Evolutionary conservation across 1,139 yeast genomes (phyloP).

Genomic region (Scheffersomyces cryptocercus): DNA sequence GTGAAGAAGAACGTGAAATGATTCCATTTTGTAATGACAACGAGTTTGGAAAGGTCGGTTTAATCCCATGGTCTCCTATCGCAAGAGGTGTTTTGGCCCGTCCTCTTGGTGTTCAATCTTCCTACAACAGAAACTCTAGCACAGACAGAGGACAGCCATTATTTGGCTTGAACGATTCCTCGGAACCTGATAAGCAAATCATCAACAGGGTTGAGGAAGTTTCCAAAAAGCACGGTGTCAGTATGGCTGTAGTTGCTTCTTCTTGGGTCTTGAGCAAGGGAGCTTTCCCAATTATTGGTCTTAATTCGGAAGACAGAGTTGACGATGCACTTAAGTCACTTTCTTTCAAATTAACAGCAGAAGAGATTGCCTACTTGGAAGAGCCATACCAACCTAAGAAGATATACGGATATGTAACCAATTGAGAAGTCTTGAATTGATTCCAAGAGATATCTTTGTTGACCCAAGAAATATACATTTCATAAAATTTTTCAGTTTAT

Average conservation of each 20-base stretch:
- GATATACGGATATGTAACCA: background rate
- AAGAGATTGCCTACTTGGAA: slow-evolving; percentile 49
- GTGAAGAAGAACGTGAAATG: slow-evolving; percentile 66
- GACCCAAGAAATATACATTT: too few relatives aligned
- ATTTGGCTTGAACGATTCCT: slow-evolving; percentile 9
- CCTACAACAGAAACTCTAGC: slow-evolving; percentile 17
- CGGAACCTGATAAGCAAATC: slow-evolving; percentile 34
- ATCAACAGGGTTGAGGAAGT: slow-evolving; percentile 55
- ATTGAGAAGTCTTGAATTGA: too few relatives aligned
- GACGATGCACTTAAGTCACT: slow-evolving; percentile 55
- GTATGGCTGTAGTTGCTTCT: slow-evolving; percentile 57
- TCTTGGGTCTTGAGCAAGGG: slow-evolving; percentile 60
- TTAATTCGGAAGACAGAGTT: slow-evolving; percentile 49
- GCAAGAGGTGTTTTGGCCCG: slow-evolving; percentile 50
- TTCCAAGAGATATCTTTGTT: too few relatives aligned
- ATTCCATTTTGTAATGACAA: slow-evolving; percentile 49
- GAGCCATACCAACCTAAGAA: slow-evolving; percentile 38
- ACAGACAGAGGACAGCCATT: slow-evolving; percentile 14
- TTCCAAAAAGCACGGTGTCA: slow-evolving; percentile 41
- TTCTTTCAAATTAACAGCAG: slow-evolving; percentile 41
- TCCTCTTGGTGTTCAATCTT: slow-evolving; percentile 28
- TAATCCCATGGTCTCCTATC: slow-evolving; percentile 55
- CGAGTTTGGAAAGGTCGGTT: slow-evolving; percentile 41
- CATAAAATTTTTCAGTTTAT: too few relatives aligned
- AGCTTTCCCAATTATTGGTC: slow-evolving; percentile 54